These are phyloP conservation scores for Metschnikowia koreensis DNA, from an alignment of 805 yeast genomes.

Conservation along the genomic window DNA sequence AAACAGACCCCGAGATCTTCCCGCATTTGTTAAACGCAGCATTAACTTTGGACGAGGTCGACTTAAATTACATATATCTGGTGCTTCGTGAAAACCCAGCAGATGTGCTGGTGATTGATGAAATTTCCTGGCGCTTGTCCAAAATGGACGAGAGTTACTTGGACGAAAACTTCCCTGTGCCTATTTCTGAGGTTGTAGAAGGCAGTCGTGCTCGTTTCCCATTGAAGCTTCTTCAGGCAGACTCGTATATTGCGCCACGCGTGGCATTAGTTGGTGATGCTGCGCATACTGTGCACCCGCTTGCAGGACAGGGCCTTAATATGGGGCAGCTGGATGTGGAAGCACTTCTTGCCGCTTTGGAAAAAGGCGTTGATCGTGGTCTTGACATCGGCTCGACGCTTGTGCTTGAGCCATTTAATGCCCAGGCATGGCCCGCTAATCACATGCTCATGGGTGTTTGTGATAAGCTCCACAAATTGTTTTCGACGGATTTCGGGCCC, in stretches of 20 bases:
- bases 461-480: constrained; percentile 87
- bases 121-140: constrained; percentile 69
- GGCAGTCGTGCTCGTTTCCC: constrained; percentile 86
- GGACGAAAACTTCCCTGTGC: constrained; percentile 66
- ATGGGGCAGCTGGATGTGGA: constrained; percentile 96
- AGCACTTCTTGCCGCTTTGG: constrained; percentile 64
- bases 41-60: constrained; percentile 72
- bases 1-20: constrained; percentile 61
- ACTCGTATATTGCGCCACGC: constrained; percentile 77
- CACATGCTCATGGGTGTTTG: constrained; percentile 82
- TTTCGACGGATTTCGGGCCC: constrained; percentile 70
- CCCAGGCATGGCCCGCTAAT: constrained; percentile 76
- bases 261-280: constrained; percentile 97
- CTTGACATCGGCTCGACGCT: constrained; percentile 81
- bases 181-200: constrained; percentile 47
- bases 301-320: constrained; percentile 96
- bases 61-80: constrained; percentile 66
- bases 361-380: constrained; percentile 70
- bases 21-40: constrained; percentile 80
- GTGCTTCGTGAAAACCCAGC: constrained; percentile 35
- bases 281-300: constrained; percentile 95
- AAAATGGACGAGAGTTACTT: constrained; percentile 41
- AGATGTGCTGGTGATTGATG: constrained; percentile 55
- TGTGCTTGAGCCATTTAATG: constrained; percentile 83
- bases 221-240: constrained; percentile 83